Percentiles rank a stretch among this genome's conserved stretches.
Conservation (phyloP, 768 basidiomycete genomes). For the Cyclocybe aegerita region DNA sequence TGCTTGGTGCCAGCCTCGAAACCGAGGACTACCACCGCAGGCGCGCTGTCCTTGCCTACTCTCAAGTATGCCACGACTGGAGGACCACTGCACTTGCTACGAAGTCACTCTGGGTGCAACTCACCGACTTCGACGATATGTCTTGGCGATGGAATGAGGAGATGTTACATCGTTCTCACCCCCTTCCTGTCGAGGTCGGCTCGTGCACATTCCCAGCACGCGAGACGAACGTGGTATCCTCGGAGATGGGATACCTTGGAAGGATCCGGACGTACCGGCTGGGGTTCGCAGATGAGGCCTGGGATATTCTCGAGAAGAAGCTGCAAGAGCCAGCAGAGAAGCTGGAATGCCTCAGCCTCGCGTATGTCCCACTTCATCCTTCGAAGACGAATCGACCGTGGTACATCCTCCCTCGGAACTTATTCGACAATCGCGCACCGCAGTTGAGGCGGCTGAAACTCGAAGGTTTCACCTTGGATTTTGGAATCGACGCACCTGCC, state of each 20-base stretch:
- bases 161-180: constrained; percentile 16
- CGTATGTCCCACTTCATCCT: neutral
- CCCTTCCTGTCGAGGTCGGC: constrained; percentile 13
- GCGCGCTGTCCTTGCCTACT: constrained; percentile 12
- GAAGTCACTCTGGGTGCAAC: constrained; percentile 14
- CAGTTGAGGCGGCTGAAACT: constrained; percentile 11
- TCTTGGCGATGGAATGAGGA: constrained; percentile 18
- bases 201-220: constrained; percentile 2
- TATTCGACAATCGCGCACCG: constrained; percentile 14
- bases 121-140: constrained; percentile 16
- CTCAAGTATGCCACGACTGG: constrained; percentile 21
- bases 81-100: constrained; percentile 10
- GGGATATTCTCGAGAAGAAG: constrained; percentile 9
- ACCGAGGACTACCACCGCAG: neutral
- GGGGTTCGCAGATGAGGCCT: constrained; percentile 8
- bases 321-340: constrained; percentile 10
- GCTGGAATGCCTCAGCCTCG: constrained; percentile 11
- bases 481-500: constrained; percentile 10
- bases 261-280: constrained; percentile 15
- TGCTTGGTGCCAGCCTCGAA: constrained; percentile 11
- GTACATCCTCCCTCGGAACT: constrained; percentile 7
- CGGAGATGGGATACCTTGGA: constrained; percentile 13
- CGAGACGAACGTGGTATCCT: neutral
- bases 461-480: constrained; percentile 15
- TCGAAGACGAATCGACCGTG: neutral